Conservation (phyloP, 495 filamentous ascomycete genomes). For the Staphylotrichum tortipilum region DNA sequence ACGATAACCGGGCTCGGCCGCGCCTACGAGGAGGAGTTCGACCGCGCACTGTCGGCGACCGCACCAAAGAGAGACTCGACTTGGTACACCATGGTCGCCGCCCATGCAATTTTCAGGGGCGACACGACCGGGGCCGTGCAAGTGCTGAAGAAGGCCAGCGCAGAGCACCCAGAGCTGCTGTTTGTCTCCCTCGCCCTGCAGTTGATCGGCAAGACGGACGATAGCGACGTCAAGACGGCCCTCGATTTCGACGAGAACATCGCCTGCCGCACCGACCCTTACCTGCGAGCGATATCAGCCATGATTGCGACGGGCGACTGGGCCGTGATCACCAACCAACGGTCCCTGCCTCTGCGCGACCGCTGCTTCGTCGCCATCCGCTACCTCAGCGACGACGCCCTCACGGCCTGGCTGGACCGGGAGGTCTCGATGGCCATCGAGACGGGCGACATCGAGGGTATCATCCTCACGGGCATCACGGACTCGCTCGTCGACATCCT, state of each 20-base stretch:
- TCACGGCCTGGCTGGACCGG: constrained; percentile 61
- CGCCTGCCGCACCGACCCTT: constrained; percentile 60
- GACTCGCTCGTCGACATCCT: constrained; percentile 74
- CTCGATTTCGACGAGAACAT: constrained; percentile 41
- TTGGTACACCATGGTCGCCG: constrained; percentile 74
- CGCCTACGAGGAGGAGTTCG: constrained; percentile 46
- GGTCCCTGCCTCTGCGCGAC: constrained; percentile 73
- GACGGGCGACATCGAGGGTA: constrained; percentile 78
- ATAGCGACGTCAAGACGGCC: constrained; percentile 22
- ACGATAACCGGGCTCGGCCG: constrained; percentile 67
- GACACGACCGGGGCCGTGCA: constrained; percentile 50
- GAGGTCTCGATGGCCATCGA: constrained; percentile 54
- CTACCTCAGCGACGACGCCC: constrained; percentile 69
- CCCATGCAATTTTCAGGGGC: constrained; percentile 65
- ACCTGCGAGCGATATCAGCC: constrained; percentile 85
- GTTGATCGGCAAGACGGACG: constrained; percentile 34
- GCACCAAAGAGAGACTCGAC: constrained; percentile 52
- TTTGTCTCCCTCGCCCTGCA: constrained; percentile 48
- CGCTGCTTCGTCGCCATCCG: constrained; percentile 79
- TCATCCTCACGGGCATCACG: constrained; percentile 78
- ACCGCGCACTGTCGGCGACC: constrained; percentile 35
- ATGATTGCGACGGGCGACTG: constrained; percentile 83
- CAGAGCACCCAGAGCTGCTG: constrained; percentile 39
- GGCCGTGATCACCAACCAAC: constrained; percentile 71
- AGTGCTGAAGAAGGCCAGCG: constrained; percentile 42